Conservation (phyloP, 108 stramenopile genomes). For the Asterionellopsis glacialis region DNA sequence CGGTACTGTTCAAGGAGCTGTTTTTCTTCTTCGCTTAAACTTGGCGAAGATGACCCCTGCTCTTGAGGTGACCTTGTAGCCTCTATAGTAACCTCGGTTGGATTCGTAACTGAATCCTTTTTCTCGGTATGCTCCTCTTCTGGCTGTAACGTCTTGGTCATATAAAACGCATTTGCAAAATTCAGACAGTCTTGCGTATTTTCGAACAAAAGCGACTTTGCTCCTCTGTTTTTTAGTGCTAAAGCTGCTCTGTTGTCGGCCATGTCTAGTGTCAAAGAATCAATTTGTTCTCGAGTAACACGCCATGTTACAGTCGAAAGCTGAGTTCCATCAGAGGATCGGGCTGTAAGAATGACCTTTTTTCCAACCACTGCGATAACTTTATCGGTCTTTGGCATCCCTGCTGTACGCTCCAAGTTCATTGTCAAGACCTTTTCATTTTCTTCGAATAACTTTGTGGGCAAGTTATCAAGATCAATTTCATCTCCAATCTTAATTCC, state of each 20-base stretch:
- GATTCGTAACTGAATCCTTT: too few species aligned
- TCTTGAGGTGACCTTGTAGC: too few species aligned
- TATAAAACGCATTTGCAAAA: constrained; percentile 72
- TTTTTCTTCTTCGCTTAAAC: neutral
- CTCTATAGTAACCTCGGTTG: too few species aligned
- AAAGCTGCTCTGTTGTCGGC: constrained; percentile 54
- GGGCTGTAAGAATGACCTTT: constrained; percentile 27
- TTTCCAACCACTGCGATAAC: constrained; percentile 19
- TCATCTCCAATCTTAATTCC: neutral
- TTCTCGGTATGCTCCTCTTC: neutral
- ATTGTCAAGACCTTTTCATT: constrained; percentile 10
- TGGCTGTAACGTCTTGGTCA: constrained; percentile 5
- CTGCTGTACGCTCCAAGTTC: constrained; percentile 1
- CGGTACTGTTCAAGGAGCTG: neutral
- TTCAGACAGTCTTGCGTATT: constrained; percentile 51
- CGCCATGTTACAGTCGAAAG: constrained; percentile 46
- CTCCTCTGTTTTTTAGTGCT: constrained; percentile 26
- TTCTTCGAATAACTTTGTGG: neutral
- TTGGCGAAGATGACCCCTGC: too few species aligned
- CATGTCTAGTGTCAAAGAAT: constrained; percentile 66
- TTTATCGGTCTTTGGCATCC: constrained; percentile 9
- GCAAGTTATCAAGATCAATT: neutral
- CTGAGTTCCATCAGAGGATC: constrained; percentile 8
- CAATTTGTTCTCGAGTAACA: constrained; percentile 43
- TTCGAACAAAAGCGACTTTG: constrained; percentile 52